These are phyloP conservation scores for Clonostachys sp. DNA, from an alignment of 2,329 filamentous ascomycete species.

Conservation along the genomic window DNA sequence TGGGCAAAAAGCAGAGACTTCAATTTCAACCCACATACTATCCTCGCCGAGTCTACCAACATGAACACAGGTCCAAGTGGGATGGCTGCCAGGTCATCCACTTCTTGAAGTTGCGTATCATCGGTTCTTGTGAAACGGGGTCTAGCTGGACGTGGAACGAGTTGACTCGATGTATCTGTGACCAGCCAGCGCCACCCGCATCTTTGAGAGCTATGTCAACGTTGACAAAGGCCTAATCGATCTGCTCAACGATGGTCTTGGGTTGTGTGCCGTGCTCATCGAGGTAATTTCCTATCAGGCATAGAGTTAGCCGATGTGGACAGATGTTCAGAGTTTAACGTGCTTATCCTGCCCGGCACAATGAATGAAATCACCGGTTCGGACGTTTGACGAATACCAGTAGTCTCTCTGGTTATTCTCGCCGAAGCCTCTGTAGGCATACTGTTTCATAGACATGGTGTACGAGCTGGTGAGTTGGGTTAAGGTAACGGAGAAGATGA, in stretches of 20 bases:
- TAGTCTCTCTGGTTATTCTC: constrained; percentile 21
- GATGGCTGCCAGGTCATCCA: constrained; percentile 47
- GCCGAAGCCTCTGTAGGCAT: constrained; percentile 16
- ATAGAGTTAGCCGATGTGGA: constrained; percentile 2
- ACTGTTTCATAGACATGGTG: constrained; percentile 19
- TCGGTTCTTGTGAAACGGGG: constrained; percentile 27
- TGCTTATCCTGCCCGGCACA: constrained; percentile 37
- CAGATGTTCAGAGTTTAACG: neutral
- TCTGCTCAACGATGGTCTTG: constrained; percentile 31
- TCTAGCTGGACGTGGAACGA: constrained; percentile 35
- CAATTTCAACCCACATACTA: constrained; percentile 55
- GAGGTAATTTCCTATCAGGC: constrained; percentile 22
- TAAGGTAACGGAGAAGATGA: too few species aligned
- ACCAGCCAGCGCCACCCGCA: constrained; percentile 51
- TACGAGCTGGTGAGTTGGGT: too few species aligned
- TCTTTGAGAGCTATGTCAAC: constrained; percentile 44
- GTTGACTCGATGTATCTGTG: constrained; percentile 45
- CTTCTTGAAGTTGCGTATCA: constrained; percentile 41
- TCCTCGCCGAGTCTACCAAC: constrained; percentile 39
- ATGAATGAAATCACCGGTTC: constrained; percentile 41
- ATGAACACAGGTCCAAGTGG: constrained; percentile 49
- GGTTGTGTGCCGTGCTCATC: constrained; percentile 14
- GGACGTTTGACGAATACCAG: constrained; percentile 41
- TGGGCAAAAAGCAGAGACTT: constrained; percentile 42
- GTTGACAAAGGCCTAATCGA: constrained; percentile 51